Base-by-base conservation (phyloP, 345 rosid genomes). In the Salix udensis region DNA sequence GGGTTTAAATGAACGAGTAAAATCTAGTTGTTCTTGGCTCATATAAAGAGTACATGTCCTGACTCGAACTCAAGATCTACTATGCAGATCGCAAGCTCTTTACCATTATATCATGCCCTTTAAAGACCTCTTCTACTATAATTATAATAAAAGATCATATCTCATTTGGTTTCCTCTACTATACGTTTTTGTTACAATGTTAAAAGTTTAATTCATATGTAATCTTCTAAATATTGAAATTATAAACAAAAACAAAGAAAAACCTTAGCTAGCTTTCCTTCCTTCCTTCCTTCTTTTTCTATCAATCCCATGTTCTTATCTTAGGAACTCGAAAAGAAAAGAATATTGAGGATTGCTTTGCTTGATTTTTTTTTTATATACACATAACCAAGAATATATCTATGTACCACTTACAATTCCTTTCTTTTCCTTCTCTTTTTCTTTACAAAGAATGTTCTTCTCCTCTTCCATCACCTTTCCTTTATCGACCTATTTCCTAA, bases 281-380 rank as follows among this genome's bases (percentile, higher is more conserved):
- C 46, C 46, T 40, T 2, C 13, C 46, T 42, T 11, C 46, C 1
- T 40, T 40, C 46, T 2, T 10, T 42, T 42, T 11, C 46, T 42
- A 11, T 42, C 14, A 42, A 52, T 23, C 9, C 9, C 28, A 12
- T 18, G 2, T 14, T 67, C 18, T 26, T 68, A 67, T 26, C 52
- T 19, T 53, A 28, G 66, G 28, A 68, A 18, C 78, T 67, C 73
- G 78, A 11, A 37, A 76, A 53, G 78, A 36, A 76, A 68, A 40
- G 78, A 76, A 76, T 67, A 67, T 15, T 34, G 19, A 60, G 40
- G 40, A 36, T 23, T 15, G 18, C 55, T 26, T 23, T 50, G 12
- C 18, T 53, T 71, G 7, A 18, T 34, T 42, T 24, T 26, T n/a
- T 39, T n/a, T 39, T 68, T 67, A 5, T 36, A 36, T 36, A 36